Evolutionary conservation across 2,329 filamentous ascomycete genomes (phyloP).

Genomic region (Colletotrichum horii): DNA sequence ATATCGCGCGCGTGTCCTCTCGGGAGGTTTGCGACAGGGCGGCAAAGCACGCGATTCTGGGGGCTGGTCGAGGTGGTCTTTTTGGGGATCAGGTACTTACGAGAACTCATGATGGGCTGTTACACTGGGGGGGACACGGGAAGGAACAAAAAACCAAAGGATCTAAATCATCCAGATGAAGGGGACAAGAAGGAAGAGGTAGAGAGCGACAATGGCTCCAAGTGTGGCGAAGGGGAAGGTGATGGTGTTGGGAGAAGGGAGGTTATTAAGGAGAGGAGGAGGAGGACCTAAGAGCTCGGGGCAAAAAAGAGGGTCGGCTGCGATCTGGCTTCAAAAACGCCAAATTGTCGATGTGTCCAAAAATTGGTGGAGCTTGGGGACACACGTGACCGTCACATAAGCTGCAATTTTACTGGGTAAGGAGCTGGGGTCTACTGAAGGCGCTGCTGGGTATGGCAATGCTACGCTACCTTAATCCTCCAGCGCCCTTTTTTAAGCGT

Average conservation of each 20-base stretch:
- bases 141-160: slow-evolving; percentile 30
- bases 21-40: slow-evolving; percentile 6
- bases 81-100: slow-evolving; percentile 43
- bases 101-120: slow-evolving; percentile 54
- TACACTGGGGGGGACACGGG: slow-evolving; percentile 37
- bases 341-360: slow-evolving; percentile 52
- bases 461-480: not conserved
- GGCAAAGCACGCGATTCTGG: slow-evolving; percentile 8
- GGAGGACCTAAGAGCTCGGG: slow-evolving; percentile 26
- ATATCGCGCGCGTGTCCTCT: slow-evolving; percentile 10
- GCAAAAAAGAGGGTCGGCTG: slow-evolving; percentile 22
- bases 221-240: slow-evolving; percentile 36
- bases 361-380: slow-evolving; percentile 33
- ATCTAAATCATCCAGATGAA: slow-evolving; percentile 40
- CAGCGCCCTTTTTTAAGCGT: not conserved
- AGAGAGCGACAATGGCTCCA: slow-evolving; percentile 25
- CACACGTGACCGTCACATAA: slow-evolving; percentile 33
- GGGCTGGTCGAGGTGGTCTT: not conserved
- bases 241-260: slow-evolving; percentile 33
- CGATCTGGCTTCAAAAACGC: slow-evolving; percentile 50
- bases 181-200: slow-evolving; percentile 32
- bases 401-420: not conserved
- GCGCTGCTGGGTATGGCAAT: not conserved
- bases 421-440: not conserved
- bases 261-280: slow-evolving; percentile 38